Evolutionary conservation across 768 basidiomycete genomes (phyloP), one percentile per base, ranked within the genome.

Genomic region (Lentinus brumalis): DNA sequence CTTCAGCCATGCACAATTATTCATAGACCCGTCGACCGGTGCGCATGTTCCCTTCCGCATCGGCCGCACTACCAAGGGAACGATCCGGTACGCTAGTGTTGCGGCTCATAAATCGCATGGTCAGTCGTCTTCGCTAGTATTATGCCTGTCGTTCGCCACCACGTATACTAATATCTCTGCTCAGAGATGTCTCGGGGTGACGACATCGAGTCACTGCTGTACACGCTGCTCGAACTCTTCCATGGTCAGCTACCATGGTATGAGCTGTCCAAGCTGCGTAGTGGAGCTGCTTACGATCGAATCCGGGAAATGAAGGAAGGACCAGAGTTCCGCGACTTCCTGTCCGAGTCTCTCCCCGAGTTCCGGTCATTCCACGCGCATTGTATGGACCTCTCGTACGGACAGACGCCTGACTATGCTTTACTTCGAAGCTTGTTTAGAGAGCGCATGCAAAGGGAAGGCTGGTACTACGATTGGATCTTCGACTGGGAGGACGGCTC

Each of bases 171-270:
- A 16, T 6, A n/a, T 5, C 8, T 9, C 15, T 10, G 6, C 42
- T 29, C 26, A 67, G 68, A 70, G 38, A 62, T 56, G 15, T 61
- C 64, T 14, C 68, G 71, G 15, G 42, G 66, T 6, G 71, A 72
- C 38, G 71, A 72, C 50, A 12, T 71, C 15, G 69, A 71, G 54
- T 49, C 67, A 5, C 49, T 71, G 8, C 62, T 66, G 2, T 56
- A 58, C 26, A 47, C 66, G 38, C 59, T 72, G 10, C 26, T 72
- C 2, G 69, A 60, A 40, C 58, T 72, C 42, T 52, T 69, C 16
- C 67, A 65, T 29, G 69, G 69, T 5, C 29, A 31, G 21, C 63
- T 71, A 0, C 71, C 71, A 1, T 72, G 69, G 71, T 26, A 26
- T 26, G 21, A 26, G 21, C 21, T 26, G 21, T 26, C 21, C 21